Conservation (phyloP, 768 basidiomycete species). For the Chiua virens region DNA sequence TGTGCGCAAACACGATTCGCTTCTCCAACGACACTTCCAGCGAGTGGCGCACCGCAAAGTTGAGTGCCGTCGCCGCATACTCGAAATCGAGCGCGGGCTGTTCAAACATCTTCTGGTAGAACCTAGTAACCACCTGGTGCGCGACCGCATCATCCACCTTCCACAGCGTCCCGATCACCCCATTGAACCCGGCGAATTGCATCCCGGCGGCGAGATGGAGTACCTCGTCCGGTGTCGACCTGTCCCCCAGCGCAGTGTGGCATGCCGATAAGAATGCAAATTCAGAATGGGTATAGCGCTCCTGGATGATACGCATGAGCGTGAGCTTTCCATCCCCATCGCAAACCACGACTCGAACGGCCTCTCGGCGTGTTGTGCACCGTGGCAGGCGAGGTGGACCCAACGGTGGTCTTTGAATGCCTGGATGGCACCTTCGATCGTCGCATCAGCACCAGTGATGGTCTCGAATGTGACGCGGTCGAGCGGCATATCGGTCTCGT, state of each 20-base stretch:
- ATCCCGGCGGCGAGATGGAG: constrained; percentile 1
- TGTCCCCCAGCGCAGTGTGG: not conserved
- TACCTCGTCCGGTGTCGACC: not conserved
- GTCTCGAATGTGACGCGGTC: not conserved
- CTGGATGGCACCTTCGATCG: no score
- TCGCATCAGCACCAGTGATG: not conserved
- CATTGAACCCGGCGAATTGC: not conserved
- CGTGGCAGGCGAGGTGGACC: not conserved
- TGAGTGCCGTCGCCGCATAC: not conserved
- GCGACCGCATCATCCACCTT: not conserved
- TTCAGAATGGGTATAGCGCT: not conserved
- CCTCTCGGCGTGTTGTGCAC: not conserved
- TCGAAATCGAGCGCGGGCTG: not conserved
- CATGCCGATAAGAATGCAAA: not conserved
- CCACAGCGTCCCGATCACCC: constrained; percentile 1
- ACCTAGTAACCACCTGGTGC: not conserved
- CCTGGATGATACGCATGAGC: not conserved
- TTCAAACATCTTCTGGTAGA: constrained; percentile 12
- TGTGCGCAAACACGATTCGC: not conserved
- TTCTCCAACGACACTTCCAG: not conserved
- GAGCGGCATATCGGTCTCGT: not conserved
- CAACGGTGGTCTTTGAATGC: no score
- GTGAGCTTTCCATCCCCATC: not conserved
- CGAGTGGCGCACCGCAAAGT: not conserved
- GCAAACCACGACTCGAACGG: not conserved